Base-by-base conservation (phyloP, 345 rosid species). In the Litchi chinensis region DNA sequence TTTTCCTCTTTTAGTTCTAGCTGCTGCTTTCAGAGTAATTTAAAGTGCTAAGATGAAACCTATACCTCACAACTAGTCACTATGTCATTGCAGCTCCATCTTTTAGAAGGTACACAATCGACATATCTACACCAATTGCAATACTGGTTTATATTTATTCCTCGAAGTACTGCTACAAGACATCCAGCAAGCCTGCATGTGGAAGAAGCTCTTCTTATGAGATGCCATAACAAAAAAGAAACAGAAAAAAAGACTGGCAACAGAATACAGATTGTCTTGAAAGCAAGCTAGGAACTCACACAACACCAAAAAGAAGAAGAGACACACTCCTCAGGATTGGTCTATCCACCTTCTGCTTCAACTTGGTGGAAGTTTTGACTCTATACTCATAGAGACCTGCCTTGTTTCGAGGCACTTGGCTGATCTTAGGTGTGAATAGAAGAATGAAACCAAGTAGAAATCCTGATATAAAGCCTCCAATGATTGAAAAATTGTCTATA, bases 401-500 rank as follows among this genome's bases (percentile, higher is more conserved):
- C 79, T 89, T 90, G 67, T 84, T 87, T 69, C 82, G 87, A 70
- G 85, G 71, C 63, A 75, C 39, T 68, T 88, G 86, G 70, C 88
- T 83, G 13, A 82, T 76, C 75, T 83, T 89, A 80, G 97, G 98
- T 32, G 89, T 84, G 83, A 85, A 88, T 54, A 93, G 43, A 77
- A 93, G 84, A 63, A 80, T 89, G 66, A 93, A 81, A 44, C 99
- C 99, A 56, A 95, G 93, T 56, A 93, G 89, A 56, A 87, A 62
- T 71, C 98, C 98, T 19, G 98, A 88, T 59, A 91, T 56, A 77
- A 95, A 84, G 59, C 97, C 98, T 24, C 95, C 99, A 65, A 90
- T 86, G 82, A 84, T 92, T 18, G 97, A 86, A 71, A 91, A 93
- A 75, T 91, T 95, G 86, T 84, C 91, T 43, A 88, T 68, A 70